A percentile compares a stretch with the other conserved stretches of the same genome.
Evolutionary conservation across 306 rosid species (phyloP).

Genomic region (Prinsepia uniflora): DNA sequence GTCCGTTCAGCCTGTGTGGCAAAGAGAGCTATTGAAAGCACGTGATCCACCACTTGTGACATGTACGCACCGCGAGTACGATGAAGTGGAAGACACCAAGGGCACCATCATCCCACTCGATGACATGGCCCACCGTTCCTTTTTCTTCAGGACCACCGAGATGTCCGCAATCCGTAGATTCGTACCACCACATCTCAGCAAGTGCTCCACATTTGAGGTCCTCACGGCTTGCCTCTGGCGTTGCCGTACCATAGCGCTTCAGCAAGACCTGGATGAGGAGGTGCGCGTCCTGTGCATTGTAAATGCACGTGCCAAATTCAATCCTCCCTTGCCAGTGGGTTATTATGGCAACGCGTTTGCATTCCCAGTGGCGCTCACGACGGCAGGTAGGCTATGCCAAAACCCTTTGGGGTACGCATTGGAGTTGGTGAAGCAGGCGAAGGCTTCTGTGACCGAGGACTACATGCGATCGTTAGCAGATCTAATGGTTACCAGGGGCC

Average conservation of each 20-base stretch:
- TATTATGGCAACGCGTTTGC: slow-evolving; percentile 61
- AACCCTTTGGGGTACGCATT: slow-evolving; percentile 45
- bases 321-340: slow-evolving; percentile 47
- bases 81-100: slow-evolving; percentile 35
- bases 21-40: slow-evolving; percentile 34
- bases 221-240: slow-evolving; percentile 55
- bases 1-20: slow-evolving; percentile 35
- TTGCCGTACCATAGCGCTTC: slow-evolving; percentile 44
- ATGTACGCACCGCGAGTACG: slow-evolving; percentile 43
- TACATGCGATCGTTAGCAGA: slow-evolving; percentile 56
- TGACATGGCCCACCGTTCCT: slow-evolving; percentile 47
- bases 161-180: slow-evolving; percentile 37
- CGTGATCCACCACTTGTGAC: slow-evolving; percentile 42
- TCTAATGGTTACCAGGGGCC: slow-evolving; percentile 36
- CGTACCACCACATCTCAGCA: slow-evolving; percentile 23
- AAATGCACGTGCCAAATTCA: slow-evolving; percentile 34
- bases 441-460: slow-evolving; percentile 42
- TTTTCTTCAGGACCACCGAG: slow-evolving; percentile 46
- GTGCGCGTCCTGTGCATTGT: slow-evolving; percentile 46
- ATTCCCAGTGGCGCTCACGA: slow-evolving; percentile 39
- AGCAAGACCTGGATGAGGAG: slow-evolving; percentile 30
- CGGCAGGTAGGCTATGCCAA: slow-evolving; percentile 33
- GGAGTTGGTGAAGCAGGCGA: slow-evolving; percentile 48
- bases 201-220: slow-evolving; percentile 45
- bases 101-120: slow-evolving; percentile 43